Percentiles rank a stretch among this genome's conserved stretches.
Evolutionary conservation across 768 basidiomycete species (phyloP).

Genomic region (Baorangia bicolor): DNA sequence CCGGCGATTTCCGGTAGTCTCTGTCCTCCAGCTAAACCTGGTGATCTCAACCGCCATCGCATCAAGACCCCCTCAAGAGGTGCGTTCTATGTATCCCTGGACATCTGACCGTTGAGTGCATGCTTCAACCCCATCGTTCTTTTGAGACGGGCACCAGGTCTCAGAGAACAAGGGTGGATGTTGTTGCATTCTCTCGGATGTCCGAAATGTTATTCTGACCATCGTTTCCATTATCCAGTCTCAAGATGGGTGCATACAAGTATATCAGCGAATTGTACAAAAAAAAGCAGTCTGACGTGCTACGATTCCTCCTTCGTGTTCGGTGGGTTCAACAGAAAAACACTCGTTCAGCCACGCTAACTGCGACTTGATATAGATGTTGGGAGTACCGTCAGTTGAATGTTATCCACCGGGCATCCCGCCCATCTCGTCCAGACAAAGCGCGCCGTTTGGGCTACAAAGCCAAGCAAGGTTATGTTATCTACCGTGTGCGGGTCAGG

Average conservation of each 20-base stretch:
- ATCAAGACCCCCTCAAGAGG: conserved; percentile 29
- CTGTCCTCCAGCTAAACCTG: conserved; percentile 1
- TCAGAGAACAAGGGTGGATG: conserved; percentile 26
- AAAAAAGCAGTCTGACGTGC: conserved; percentile 97
- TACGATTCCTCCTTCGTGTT: conserved; percentile 97
- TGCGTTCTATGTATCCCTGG: conserved; percentile 18
- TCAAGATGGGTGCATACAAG: conserved; percentile 91
- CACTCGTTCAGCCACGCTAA: conserved; percentile 3
- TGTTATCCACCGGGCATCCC: conserved; percentile 96
- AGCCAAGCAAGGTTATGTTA: conserved; percentile 98
- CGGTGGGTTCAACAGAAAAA: conserved; percentile 50
- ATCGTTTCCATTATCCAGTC: conserved; percentile 28
- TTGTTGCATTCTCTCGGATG: conserved; percentile 16
- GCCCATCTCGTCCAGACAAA: conserved; percentile 98
- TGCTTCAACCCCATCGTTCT: background rate
- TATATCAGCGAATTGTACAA: conserved; percentile 98
- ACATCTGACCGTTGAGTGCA: background rate
- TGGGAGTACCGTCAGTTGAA: conserved; percentile 99
- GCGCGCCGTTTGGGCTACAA: conserved; percentile 98
- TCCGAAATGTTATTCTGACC: conserved; percentile 9
- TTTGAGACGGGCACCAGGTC: conserved; percentile 1
- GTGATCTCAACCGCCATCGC: conserved; percentile 10
- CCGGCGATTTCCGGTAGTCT: conserved; percentile 21
- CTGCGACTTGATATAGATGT: conserved; percentile 51
- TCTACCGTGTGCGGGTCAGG: conserved; percentile 97